These are phyloP conservation scores for Pichia insulana DNA, from an alignment of 805 yeast genomes.

Conservation along the genomic window DNA sequence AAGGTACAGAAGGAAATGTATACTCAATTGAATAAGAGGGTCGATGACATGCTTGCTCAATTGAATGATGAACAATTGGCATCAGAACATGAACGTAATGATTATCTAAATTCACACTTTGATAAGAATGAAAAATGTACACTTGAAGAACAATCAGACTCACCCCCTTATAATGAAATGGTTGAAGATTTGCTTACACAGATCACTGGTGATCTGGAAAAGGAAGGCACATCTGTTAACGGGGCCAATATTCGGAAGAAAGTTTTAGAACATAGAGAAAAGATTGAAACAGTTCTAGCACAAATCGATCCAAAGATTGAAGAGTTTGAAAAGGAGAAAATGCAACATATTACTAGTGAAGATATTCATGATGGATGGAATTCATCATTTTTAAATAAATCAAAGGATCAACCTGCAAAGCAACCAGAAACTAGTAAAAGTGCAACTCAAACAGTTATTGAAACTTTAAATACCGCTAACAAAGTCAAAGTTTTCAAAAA, in stretches of 20 bases:
- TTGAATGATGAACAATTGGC: constrained; percentile 34
- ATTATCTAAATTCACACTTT: constrained; percentile 40
- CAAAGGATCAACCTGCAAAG: neutral
- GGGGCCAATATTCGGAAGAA: constrained; percentile 32
- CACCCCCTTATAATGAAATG: constrained; percentile 82
- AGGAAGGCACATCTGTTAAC: constrained; percentile 37
- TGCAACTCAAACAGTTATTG: neutral
- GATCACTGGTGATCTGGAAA: constrained; percentile 49
- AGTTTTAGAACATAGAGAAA: constrained; percentile 53
- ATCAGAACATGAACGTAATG: constrained; percentile 27
- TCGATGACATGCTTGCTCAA: constrained; percentile 48
- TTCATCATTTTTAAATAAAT: constrained; percentile 65
- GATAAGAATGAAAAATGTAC: constrained; percentile 50
- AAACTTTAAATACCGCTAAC: constrained; percentile 13
- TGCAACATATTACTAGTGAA: constrained; percentile 73
- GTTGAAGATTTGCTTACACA: constrained; percentile 82
- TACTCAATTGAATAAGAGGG: constrained; percentile 59
- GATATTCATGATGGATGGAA: constrained; percentile 92
- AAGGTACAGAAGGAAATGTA: constrained; percentile 79
- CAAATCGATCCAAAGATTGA: constrained; percentile 61
- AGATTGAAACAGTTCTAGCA: constrained; percentile 56
- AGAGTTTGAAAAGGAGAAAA: constrained; percentile 61
- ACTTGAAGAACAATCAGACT: constrained; percentile 27
- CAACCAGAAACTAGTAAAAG: neutral
- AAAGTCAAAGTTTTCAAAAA: constrained; percentile 8